Evolutionary conservation across 805 yeast genomes (phyloP).

Genomic region (Wickerhamomyces mucosus): DNA sequence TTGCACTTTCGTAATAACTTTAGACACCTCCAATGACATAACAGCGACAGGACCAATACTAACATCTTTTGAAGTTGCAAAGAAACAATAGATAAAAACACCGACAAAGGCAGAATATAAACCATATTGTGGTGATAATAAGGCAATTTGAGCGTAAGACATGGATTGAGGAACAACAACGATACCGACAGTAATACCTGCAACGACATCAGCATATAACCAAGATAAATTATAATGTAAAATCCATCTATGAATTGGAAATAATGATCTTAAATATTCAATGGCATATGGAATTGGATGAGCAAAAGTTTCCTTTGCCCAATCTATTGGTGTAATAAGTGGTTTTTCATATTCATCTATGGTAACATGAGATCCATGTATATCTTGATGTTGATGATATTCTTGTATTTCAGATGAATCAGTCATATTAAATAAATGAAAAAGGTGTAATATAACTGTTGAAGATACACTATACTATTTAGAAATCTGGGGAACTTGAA

Average conservation of each 20-base stretch:
- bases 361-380: no score
- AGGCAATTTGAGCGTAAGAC: conserved; percentile 89
- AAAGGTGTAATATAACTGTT: no score
- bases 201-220: conserved; percentile 76
- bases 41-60: conserved; percentile 97
- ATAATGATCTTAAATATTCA: conserved; percentile 50
- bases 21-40: conserved; percentile 80
- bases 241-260: conserved; percentile 82
- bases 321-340: conserved; percentile 3
- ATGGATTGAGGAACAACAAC: conserved; percentile 92
- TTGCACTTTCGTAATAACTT: conserved; percentile 60
- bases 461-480: no score
- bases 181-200: conserved; percentile 89
- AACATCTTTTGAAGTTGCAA: conserved; percentile 93
- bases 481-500: no score
- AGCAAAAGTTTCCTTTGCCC: conserved; percentile 3
- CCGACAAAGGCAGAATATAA: conserved; percentile 89
- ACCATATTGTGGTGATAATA: conserved; percentile 75
- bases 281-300: conserved; percentile 20
- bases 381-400: no score
- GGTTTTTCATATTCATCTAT: conserved; percentile 1
- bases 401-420: no score
- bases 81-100: conserved; percentile 77
- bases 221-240: conserved; percentile 73
- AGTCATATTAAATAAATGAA: no score